Base-by-base conservation (phyloP, 1,284 basidiomycete genomes). In the Apiotrichum montevideense region DNA sequence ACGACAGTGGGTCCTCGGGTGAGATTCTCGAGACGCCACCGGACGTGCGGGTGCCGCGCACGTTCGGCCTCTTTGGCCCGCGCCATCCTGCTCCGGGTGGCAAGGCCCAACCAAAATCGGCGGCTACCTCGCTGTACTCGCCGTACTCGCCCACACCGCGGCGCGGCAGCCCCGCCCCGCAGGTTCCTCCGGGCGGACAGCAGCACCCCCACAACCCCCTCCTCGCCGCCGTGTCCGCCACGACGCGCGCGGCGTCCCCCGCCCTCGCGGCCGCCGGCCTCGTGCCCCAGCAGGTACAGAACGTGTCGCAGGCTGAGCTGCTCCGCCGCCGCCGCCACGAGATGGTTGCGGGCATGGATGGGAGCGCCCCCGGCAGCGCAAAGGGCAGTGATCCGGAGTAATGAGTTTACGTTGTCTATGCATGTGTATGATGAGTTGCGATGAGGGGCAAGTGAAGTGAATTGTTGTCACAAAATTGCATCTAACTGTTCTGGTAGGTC, bases 291-390 rank as follows among this genome's bases (percentile, higher is more conserved):
- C 80, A 43, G 81, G 85, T 55, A 6, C 65, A 65, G 32, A 83
- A 85, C 67, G 83, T 85, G 46, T 87, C 82, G 21, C 88, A 91
- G 76, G 84, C 80, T 10, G 89, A 91, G 77, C 72, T 92, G 68
- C 85, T 91, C 83, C 77, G 87, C 68, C 77, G 90, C 55, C 79
- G 90, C 59, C 79, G 89, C 51, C 66, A 73, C 50, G 78, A 79
- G 61, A 78, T 78, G 15, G 77, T 79, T 14, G 72, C 71, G 44
- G 79, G 78, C 10, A 57, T 57, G 50, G 53, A 47, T 33, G 41
- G 33, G 21, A 39, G 37, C 37, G 13, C 8, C 8, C 41, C 41
- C 13, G 8, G 35, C 5, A 35, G 46, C 35, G 11, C 34, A 6
- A 4, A n/a, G 34, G 46, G 35, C 4, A 40, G 47, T 37, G 47